phyloP scores from a whole-genome alignment of 805 yeast genomes.

The Nakazawaea ernobii region DNA sequence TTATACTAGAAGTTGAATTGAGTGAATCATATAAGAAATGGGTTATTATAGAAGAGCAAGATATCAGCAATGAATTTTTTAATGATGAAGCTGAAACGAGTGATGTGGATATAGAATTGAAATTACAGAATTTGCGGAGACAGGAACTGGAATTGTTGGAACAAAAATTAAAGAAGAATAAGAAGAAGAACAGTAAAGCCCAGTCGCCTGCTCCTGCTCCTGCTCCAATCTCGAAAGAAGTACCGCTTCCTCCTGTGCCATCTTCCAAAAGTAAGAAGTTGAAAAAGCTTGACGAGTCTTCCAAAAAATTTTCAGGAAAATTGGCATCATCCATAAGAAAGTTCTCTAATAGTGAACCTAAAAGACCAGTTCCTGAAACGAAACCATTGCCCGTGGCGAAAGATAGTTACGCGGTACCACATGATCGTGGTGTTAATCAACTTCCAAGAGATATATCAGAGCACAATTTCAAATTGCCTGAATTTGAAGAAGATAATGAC shows the following conservation, averaged over 20 bases:
- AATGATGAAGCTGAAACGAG: neutral
- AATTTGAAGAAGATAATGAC: constrained; percentile 8
- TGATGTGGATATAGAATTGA: constrained; percentile 5
- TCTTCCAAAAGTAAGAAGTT: constrained; percentile 1
- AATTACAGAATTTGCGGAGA: constrained; percentile 7
- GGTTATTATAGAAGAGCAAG: constrained; percentile 69
- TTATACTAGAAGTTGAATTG: constrained; percentile 75
- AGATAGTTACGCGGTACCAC: neutral
- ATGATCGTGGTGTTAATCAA: neutral
- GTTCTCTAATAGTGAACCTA: constrained; percentile 1
- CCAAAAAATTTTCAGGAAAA: constrained; percentile 6
- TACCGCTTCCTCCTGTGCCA: neutral
- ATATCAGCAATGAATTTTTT: constrained; percentile 22
- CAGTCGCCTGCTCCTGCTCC: neutral
- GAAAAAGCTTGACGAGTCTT: constrained; percentile 4
- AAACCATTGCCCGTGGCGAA: constrained; percentile 3
- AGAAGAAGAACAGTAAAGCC: neutral
- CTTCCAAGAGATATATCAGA: constrained; percentile 1
- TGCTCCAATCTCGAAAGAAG: constrained; percentile 2
- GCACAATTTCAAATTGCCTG: constrained; percentile 9
- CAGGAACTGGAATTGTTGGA: constrained; percentile 5
- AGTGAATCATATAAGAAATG: constrained; percentile 72
- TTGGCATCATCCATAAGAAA: constrained; percentile 6
- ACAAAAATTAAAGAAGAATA: neutral
- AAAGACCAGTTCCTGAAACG: neutral